These are phyloP conservation scores for Trichoderma sp. DNA, from an alignment of 2,329 filamentous ascomycete species.

Conservation along the genomic window DNA sequence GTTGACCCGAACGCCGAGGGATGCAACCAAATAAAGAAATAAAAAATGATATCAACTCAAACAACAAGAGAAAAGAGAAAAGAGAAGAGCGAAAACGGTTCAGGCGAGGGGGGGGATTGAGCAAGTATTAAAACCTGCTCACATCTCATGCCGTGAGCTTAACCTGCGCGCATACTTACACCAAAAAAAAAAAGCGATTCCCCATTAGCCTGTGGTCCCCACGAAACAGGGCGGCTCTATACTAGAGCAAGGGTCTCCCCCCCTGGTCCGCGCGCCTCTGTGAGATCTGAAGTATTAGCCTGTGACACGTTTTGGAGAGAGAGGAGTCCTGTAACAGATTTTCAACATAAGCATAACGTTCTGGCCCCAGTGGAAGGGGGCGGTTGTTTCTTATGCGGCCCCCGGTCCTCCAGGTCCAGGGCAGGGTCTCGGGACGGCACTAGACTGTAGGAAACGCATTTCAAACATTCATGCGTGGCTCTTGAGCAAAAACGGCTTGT, in stretches of 20 bases:
- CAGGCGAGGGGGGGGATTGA: slow-evolving; percentile 9
- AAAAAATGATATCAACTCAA: not conserved
- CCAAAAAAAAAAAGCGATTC: not conserved
- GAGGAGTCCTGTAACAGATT: slow-evolving; percentile 31
- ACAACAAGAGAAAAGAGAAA: not conserved
- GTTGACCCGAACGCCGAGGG: not conserved
- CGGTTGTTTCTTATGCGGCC: slow-evolving; percentile 16
- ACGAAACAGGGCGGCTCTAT: slow-evolving; percentile 34
- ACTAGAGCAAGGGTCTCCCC: slow-evolving; percentile 4
- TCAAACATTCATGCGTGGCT: slow-evolving; percentile 15
- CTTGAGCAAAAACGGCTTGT: not conserved
- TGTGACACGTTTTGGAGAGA: slow-evolving; percentile 35
- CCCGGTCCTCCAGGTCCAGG: not conserved
- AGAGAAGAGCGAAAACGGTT: not conserved
- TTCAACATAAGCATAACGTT: slow-evolving; percentile 33
- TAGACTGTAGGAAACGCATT: slow-evolving; percentile 8
- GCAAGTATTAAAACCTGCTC: slow-evolving; percentile 27
- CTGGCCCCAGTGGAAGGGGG: slow-evolving; percentile 26
- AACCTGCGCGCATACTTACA: slow-evolving; percentile 32
- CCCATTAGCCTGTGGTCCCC: slow-evolving; percentile 3
- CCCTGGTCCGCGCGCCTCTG: slow-evolving; percentile 21
- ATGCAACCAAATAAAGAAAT: not conserved
- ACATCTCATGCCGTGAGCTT: slow-evolving; percentile 7
- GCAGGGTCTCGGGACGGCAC: slow-evolving; percentile 14
- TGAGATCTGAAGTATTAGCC: slow-evolving; percentile 34